Evolutionary conservation across 73 alveolate species (phyloP), one percentile per base, ranked within the genome.

Genomic region (Tetrahymena thermophila): DNA sequence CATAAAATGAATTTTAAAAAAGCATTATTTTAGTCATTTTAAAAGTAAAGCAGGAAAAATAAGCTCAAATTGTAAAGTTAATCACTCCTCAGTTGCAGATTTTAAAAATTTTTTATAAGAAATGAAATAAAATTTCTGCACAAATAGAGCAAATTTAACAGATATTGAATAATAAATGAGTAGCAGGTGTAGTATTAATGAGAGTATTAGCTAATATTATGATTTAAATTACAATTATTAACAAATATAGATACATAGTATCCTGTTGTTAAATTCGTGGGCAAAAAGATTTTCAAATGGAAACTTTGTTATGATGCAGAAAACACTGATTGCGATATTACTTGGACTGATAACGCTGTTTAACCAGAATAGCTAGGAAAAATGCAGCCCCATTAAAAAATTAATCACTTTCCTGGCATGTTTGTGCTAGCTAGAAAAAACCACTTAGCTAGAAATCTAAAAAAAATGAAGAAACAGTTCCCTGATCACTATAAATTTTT

Each of bases 361-460:
- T 21, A 58, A 19, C 98, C 98, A 34, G 97, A 96, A 58, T 84
- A 85, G 58, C 94, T 97, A 83, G 43, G 96, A 2, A 97, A 96
- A 84, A 97, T 98, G 99, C 94, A 95, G 35, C 71, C 98, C 28
- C 97, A 97, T 95, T 96, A 98, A 93, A 94, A 98, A 89, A 97
- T 97, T 85, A 98, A 97, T 95, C 99, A 98, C 95, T 97, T 97
- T 85, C 99, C 99, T 23, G 99, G 99, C 10, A 97, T 96, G 98
- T 97, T 96, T 93, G 94, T 95, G 16, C 94, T 98, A 35, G 99
- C 99, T 17, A 89, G 99, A 35, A 98, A 97, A 85, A 98, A 98
- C 71, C 96, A 96, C 56, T 93, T 98, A 23, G 99, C 98, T 35
- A 95, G 96, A 44, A 97, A 98, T 94, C 93, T 98, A 34, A 96